Base-by-base conservation (phyloP, 495 filamentous ascomycete genomes). In the Penicillium ucsense region DNA sequence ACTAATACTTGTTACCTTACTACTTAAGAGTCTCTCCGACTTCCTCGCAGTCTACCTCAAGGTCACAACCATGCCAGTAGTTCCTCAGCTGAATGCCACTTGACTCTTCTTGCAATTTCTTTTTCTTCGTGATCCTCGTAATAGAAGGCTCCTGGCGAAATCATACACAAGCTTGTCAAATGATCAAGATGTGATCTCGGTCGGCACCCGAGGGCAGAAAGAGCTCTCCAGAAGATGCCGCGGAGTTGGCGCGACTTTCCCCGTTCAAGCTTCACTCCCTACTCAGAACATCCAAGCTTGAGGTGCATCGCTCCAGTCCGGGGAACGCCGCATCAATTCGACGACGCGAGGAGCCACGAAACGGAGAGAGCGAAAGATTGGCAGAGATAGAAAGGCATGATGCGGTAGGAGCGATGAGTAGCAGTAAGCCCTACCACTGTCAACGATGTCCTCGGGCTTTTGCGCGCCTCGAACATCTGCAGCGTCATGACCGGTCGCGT, bases 401-500 rank as follows among this genome's bases (percentile, higher is more conserved):
- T 41, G 32, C 46, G 20, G 12, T 36, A 50, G 52, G 49, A 49
- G 40, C 43, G 35, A 56, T 57, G 56, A 57, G 41, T 20, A 20
- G 20, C 45, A 45, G 31, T 40, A 66, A 58, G 27, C 55, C 62
- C 28, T 71, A 65, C 48, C 60, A 70, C 33, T 72, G 68, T 29
- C 60, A 62, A 9, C 57, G 65, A 49, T 72, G 68, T 42, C 45
- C 62, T 0, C 53, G 61, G 33, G 46, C 61, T 30, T 72, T 72
- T 47, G 63, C 68, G 12, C 65, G 68, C 8, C 46, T 68, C 28
- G 68, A 72, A 43, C 68, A 72, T 63, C 57, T 72, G 12, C 66
- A 70, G 52, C 62, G 68, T 10, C 68, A 72, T 47, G 64, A 72
- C 48, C 63, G 68, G 35, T 70, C 65, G n/a, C 68, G 68, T 72